Evolutionary conservation across 1,284 basidiomycete species (phyloP).

Genomic region (Tilletia indica): DNA sequence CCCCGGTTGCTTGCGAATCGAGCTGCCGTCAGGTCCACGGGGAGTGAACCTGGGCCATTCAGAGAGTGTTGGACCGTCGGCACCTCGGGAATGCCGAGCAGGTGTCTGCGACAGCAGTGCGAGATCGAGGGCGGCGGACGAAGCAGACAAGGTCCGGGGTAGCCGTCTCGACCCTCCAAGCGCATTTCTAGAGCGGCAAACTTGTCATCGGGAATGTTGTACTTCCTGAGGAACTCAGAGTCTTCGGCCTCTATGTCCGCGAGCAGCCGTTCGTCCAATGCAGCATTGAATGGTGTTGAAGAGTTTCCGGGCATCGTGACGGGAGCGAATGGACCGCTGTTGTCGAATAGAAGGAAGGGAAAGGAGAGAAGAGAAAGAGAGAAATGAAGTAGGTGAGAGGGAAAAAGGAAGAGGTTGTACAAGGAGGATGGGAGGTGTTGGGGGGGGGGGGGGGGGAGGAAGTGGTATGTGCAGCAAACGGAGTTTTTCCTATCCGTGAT

Average conservation of each 20-base stretch:
- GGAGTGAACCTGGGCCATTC: conserved; percentile 89
- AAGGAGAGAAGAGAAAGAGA: neutral
- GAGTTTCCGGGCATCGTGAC: neutral
- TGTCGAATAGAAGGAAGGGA: too few relatives aligned
- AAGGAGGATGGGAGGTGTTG: neutral
- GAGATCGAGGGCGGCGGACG: conserved; percentile 86
- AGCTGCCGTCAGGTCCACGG: conserved; percentile 53
- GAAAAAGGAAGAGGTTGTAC: neutral
- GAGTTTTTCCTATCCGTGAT: too few relatives aligned
- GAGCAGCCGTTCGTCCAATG: conserved; percentile 51
- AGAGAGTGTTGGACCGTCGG: conserved; percentile 69
- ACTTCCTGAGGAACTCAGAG: conserved; percentile 53
- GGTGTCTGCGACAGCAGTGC: conserved; percentile 82
- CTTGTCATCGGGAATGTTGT: conserved; percentile 61
- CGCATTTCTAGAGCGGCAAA: conserved; percentile 62
- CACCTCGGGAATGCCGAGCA: conserved; percentile 65
- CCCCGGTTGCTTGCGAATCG: conserved; percentile 16
- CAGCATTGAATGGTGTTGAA: conserved; percentile 31
- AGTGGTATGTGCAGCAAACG: too few relatives aligned
- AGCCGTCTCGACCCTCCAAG: conserved; percentile 43
- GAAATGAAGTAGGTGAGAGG: neutral
- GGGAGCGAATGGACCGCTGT: neutral
- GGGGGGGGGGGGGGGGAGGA: neutral
- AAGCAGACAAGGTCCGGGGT: conserved; percentile 75
- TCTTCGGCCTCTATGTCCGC: conserved; percentile 45